Evolutionary conservation across 2,329 filamentous ascomycete species (phyloP).

Genomic region (Diaporthe helianthi): DNA sequence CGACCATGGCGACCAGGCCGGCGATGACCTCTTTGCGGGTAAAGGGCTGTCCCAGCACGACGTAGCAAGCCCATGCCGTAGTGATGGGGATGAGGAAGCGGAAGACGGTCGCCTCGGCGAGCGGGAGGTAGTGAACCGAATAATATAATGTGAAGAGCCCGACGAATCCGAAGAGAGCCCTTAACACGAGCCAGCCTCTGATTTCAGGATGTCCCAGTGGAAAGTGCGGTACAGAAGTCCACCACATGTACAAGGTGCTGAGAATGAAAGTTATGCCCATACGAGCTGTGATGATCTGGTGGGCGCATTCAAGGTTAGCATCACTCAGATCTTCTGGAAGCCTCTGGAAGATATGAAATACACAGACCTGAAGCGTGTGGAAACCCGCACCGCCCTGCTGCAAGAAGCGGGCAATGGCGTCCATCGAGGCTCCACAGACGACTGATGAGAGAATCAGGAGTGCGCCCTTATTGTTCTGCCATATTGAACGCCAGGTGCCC

Average conservation of each 20-base stretch:
- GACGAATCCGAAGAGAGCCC: constrained; percentile 31
- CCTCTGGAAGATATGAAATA: not conserved
- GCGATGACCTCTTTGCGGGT: constrained; percentile 74
- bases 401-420: constrained; percentile 31
- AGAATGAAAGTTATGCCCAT: constrained; percentile 33
- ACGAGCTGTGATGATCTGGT: constrained; percentile 29
- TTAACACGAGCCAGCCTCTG: constrained; percentile 31
- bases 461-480: constrained; percentile 33
- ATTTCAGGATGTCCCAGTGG: constrained; percentile 30
- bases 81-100: constrained; percentile 79
- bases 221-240: constrained; percentile 29
- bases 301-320: not conserved
- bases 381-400: constrained; percentile 31
- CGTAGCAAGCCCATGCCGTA: constrained; percentile 70
- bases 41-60: constrained; percentile 71
- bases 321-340: not conserved
- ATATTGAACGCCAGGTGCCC: constrained; percentile 27
- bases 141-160: constrained; percentile 38
- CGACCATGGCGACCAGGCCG: constrained; percentile 71
- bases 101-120: constrained; percentile 81
- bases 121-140: constrained; percentile 69
- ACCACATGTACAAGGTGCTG: constrained; percentile 32
- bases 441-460: constrained; percentile 31
- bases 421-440: constrained; percentile 31
- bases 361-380: constrained; percentile 30